phyloP scores from a whole-genome alignment of 192 early-diverging fungal genomes.

The Mortierella claussenii region DNA sequence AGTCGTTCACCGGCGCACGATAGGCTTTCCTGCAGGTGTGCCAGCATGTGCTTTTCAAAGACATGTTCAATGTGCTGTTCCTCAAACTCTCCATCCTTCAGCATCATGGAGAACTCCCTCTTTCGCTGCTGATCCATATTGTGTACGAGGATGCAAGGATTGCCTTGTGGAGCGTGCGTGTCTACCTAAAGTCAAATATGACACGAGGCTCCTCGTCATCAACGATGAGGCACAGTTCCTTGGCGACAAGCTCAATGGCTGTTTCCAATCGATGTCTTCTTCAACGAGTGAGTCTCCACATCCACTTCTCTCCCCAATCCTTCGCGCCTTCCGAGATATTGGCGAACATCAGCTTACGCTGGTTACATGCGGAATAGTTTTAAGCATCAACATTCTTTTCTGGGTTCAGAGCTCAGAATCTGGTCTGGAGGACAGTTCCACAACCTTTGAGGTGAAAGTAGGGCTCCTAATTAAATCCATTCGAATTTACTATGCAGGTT shows the following conservation, averaged over 20 bases:
- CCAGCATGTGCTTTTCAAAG: constrained; percentile 16
- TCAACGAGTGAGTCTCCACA: constrained; percentile 3
- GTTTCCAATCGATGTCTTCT: constrained; percentile 28
- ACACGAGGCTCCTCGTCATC: constrained; percentile 23
- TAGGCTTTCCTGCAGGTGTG: constrained; percentile 26
- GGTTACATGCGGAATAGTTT: constrained; percentile 10
- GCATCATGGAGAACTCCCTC: background rate
- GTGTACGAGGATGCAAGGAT: background rate
- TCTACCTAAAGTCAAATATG: constrained; percentile 12
- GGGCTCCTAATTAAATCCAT: too few species aligned
- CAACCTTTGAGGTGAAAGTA: constrained; percentile 11
- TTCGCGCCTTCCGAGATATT: constrained; percentile 24
- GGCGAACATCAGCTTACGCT: constrained; percentile 19
- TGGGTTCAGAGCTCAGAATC: constrained; percentile 42
- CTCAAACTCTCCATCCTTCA: constrained; percentile 1
- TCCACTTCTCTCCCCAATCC: background rate
- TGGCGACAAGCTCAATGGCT: constrained; percentile 26
- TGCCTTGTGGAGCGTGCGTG: constrained; percentile 5
- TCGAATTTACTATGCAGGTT: too few species aligned
- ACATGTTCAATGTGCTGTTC: constrained; percentile 7
- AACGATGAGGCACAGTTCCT: constrained; percentile 30
- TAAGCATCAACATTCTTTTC: constrained; percentile 18
- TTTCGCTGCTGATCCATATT: background rate
- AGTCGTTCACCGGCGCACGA: constrained; percentile 5
- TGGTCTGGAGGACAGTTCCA: constrained; percentile 35